Base-by-base conservation (phyloP, 768 basidiomycete species). In the Erythrobasidium yunnanense region DNA sequence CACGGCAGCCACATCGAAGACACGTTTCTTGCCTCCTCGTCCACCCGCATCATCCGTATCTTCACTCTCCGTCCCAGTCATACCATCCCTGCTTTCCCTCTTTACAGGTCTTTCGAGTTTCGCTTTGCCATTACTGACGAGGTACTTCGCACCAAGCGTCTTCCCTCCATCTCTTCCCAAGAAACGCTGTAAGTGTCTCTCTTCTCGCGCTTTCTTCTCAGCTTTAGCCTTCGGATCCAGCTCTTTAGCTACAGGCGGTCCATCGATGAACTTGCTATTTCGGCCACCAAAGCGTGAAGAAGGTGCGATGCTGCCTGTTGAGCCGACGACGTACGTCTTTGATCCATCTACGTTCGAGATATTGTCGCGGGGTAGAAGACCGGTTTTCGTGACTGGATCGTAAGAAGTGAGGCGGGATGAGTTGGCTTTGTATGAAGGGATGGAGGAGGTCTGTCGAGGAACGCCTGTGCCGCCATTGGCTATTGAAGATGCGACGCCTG, bases 241-340 rank as follows among this genome's bases (percentile, higher is more conserved):
- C 25, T 23, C 17, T 29, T 46, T 51, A n/a, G n/a, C n/a, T n/a
- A n/a, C n/a, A n/a, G 30, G 46, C 57, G 3, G 4, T 18, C 20
- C 23, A 29, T 20, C 46, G 29, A 29, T 23, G 54, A 8, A 30
- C 66, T 18, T 60, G 11, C 34, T 25, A 65, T 45, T 15, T 22
- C 27, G 50, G 22, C 6, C 5, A 38, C 33, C 34, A 18, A 35
- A 23, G 15, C 38, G 52, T 22, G 5, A 11, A 4, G 8, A n/a
- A 7, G 18, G 22, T 7, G 35, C 22, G 20, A 27, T 35, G 20
- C 15, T 22, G 5, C 30, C 34, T 2, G 34, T 20, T 29, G 30
- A 30, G 25, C 58, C 51, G 29, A 63, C 47, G 11, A 68, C 67
- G 46, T 63, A 68, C 4, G 67, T 68, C n/a, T 34, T 65, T 2